Evolutionary conservation across 2,329 filamentous ascomycete genomes (phyloP).

Genomic region (Xylaria polymorpha): DNA sequence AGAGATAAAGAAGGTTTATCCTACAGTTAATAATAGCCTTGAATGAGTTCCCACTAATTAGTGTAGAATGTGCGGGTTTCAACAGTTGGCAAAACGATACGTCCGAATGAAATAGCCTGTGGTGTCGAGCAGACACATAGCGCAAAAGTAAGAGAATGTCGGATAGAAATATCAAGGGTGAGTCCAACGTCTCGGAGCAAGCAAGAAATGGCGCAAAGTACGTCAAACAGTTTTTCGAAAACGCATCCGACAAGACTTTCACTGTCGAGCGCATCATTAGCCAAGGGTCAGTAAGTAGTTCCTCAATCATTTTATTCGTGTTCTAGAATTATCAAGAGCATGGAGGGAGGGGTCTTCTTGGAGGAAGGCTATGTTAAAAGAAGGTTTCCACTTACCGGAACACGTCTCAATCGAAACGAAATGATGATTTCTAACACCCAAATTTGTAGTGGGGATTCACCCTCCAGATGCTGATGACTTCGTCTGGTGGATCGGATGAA

Average conservation of each 20-base stretch:
- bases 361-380: background rate
- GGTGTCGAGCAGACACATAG: background rate
- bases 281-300: constrained; percentile 32
- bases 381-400: background rate
- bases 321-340: background rate
- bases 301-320: background rate
- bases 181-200: constrained; percentile 10
- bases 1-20: constrained; percentile 1
- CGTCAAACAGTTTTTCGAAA: constrained; percentile 23
- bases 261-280: constrained; percentile 35
- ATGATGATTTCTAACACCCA: background rate
- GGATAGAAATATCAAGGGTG: background rate
- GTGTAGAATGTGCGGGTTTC: background rate
- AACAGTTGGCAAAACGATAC: background rate
- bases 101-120: background rate
- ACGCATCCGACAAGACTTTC: constrained; percentile 26
- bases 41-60: too few relatives aligned
- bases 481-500: background rate
- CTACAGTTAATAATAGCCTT: too few relatives aligned
- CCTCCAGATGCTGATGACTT: constrained; percentile 34
- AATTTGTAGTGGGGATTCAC: constrained; percentile 29
- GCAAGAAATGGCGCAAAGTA: constrained; percentile 10
- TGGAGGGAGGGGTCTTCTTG: background rate
- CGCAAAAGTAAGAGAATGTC: constrained; percentile 5
- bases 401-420: background rate